Evolutionary conservation across 345 rosid species (phyloP).

Genomic region (Syzygium aqueum): DNA sequence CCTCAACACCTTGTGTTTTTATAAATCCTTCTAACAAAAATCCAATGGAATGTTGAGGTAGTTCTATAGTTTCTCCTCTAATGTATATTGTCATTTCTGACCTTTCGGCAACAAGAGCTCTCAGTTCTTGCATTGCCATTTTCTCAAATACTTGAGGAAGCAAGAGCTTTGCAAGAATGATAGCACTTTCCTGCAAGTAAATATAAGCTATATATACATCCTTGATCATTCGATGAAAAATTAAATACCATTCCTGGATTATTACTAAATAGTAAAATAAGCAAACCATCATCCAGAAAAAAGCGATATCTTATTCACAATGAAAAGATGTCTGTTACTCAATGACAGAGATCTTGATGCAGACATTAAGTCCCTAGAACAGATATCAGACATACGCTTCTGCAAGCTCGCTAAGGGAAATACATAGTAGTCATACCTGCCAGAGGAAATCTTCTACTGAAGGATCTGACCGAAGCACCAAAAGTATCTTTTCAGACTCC

Average conservation of each 20-base stretch:
- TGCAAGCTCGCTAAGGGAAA: background rate
- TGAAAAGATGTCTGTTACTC: background rate
- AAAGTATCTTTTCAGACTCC: slow-evolving; percentile 46
- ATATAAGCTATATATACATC: background rate
- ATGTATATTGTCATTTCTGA: slow-evolving; percentile 46
- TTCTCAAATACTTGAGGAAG: slow-evolving; percentile 87
- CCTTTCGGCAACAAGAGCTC: slow-evolving; percentile 65
- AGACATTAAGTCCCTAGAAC: background rate
- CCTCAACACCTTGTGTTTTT: slow-evolving; percentile 45
- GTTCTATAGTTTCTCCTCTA: slow-evolving; percentile 66
- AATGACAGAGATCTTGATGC: background rate
- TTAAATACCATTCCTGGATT: background rate
- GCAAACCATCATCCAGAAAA: background rate
- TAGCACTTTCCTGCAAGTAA: slow-evolving; percentile 75
- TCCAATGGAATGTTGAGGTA: slow-evolving; percentile 51
- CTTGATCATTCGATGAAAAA: background rate
- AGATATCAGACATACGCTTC: background rate
- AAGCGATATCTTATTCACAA: background rate
- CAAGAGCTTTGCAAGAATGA: slow-evolving; percentile 59
- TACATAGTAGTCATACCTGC: slow-evolving; percentile 47
- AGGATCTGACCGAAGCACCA: slow-evolving; percentile 48
- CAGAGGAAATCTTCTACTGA: slow-evolving; percentile 70
- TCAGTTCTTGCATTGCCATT: slow-evolving; percentile 65
- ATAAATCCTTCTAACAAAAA: slow-evolving; percentile 74
- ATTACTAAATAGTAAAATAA: background rate